Base-by-base conservation (phyloP, 768 basidiomycete genomes). In the Boletus vinaceobasis region DNA sequence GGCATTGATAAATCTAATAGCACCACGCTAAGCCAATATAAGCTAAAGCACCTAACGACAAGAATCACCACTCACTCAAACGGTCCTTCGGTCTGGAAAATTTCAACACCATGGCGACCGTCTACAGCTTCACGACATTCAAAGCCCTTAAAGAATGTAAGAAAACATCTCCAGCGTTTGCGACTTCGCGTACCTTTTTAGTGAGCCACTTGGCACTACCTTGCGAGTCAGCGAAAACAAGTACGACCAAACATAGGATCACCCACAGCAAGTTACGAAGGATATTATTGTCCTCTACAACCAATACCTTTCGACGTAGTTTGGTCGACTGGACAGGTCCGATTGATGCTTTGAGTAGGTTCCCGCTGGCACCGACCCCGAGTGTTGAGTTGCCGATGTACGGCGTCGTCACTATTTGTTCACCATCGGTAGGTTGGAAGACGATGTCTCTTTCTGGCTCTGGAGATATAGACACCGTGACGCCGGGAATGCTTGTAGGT, bases 1-100 rank as follows among this genome's bases (percentile, higher is more conserved):
- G 93, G 95, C 94, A 97, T 97, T 1, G 90, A 93, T 52, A 97
- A 74, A 70, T 97, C 94, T 55, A 97, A 75, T 14, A 95, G 78
- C 35, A 95, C 87, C 33, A 93, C 83, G 57, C 93, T 95, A 48
- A 50, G 44, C 35, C 49, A 50, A n/a, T 14, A 43, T 49, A 19
- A 60, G 50, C 38, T 27, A 38, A 48, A 23, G 50, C 5, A 38
- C 19, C 3, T 43, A n/a, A 50, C 5, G 49, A 35, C 17, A 17
- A 27, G 21, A 37, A 42, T 44, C 23, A 43, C 9, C 10, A 77
- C 89, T 57, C 68, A 94, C 93, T 97, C 93, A 65, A 95, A 97
- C 39, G 86, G 87, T 5, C 90, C 87, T 21, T 88, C 80, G 10
- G 79, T 63, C 54, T 79, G 77, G 68, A 88, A 97, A 21, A 85